Conservation (phyloP, 148 eudicot species). For the Diospyros kaki region DNA sequence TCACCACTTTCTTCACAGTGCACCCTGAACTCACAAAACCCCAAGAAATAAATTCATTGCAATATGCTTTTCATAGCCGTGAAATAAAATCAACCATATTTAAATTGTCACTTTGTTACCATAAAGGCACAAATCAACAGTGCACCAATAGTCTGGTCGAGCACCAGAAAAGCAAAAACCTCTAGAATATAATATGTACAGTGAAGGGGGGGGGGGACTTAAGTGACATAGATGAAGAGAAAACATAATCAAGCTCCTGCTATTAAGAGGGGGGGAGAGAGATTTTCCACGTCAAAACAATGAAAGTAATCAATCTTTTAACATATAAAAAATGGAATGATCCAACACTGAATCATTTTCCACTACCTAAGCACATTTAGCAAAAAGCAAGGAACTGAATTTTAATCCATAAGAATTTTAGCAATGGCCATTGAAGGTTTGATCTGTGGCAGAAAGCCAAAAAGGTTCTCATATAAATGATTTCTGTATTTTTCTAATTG, state of each 20-base stretch:
- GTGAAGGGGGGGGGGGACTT: no score
- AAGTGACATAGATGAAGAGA: background rate
- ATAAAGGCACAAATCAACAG: background rate
- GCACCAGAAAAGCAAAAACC: background rate
- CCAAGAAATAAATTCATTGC: conserved; percentile 1
- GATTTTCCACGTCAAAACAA: no score
- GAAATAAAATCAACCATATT: background rate
- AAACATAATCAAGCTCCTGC: background rate
- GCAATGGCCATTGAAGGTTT: background rate
- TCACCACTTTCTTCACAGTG: conserved; percentile 98
- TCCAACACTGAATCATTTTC: background rate
- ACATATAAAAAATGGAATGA: background rate
- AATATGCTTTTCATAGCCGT: background rate
- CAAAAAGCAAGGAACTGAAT: background rate
- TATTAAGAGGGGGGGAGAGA: no score
- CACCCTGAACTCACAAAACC: conserved; percentile 47
- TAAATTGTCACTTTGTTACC: background rate
- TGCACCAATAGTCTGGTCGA: background rate
- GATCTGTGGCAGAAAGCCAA: background rate
- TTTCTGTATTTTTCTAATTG: background rate
- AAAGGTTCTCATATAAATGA: background rate
- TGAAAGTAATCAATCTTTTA: background rate
- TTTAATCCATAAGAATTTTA: background rate
- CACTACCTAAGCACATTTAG: background rate
- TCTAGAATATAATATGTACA: background rate